Evolutionary conservation across 352 stramenopile genomes (phyloP).

Genomic region (Phytophthora tubulina): DNA sequence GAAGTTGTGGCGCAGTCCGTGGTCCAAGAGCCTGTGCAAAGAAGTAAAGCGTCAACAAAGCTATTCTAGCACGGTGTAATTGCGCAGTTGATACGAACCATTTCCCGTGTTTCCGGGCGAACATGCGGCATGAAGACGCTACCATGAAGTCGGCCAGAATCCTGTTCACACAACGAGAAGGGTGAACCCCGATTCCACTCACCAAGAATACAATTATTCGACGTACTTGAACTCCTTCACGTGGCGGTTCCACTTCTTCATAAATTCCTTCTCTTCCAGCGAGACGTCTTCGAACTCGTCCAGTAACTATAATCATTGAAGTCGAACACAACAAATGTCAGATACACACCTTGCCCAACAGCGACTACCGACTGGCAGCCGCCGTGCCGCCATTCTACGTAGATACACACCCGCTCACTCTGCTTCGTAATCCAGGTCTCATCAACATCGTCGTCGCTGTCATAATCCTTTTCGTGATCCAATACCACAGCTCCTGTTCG

Average conservation of each 20-base stretch:
- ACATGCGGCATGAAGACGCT: slow-evolving; percentile 85
- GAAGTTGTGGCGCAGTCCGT: slow-evolving; percentile 87
- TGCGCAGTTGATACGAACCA: slow-evolving; percentile 47
- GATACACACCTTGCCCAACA: neutral
- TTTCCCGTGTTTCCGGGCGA: slow-evolving; percentile 85
- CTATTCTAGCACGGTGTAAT: neutral
- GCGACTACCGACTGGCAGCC: neutral
- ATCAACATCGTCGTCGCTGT: slow-evolving; percentile 91
- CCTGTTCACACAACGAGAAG: slow-evolving; percentile 37
- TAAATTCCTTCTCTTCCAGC: slow-evolving; percentile 90
- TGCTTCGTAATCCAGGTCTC: slow-evolving; percentile 91
- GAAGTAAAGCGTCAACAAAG: slow-evolving; percentile 2
- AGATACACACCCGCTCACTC: slow-evolving; percentile 69
- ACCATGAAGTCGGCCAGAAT: slow-evolving; percentile 91
- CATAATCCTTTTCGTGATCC: slow-evolving; percentile 87
- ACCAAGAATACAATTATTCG: neutral
- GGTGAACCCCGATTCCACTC: neutral
- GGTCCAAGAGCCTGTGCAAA: slow-evolving; percentile 65
- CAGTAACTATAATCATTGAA: slow-evolving; percentile 56
- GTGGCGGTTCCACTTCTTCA: slow-evolving; percentile 93
- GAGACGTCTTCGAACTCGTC: slow-evolving; percentile 91
- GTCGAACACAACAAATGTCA: slow-evolving; percentile 8
- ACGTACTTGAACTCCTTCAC: slow-evolving; percentile 78
- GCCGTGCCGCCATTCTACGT: neutral
- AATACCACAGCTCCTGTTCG: slow-evolving; percentile 84